These are phyloP conservation scores for Erysimum cheiri DNA, from an alignment of 441 rosid species.

Conservation along the genomic window DNA sequence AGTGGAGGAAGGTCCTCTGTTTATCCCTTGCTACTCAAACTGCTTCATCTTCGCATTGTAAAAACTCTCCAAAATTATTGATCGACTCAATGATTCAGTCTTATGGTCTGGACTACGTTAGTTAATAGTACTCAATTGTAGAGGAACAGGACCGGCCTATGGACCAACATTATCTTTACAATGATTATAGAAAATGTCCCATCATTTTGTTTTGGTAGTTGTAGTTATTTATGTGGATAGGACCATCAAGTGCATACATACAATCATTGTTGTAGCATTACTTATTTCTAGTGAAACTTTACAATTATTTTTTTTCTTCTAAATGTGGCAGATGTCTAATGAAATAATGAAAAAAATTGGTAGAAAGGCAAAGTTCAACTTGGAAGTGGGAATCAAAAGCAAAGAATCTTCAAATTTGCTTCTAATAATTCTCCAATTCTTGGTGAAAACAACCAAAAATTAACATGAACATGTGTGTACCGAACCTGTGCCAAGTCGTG, in stretches of 20 bases:
- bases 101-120: background rate
- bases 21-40: constrained; percentile 91
- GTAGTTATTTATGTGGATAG: constrained; percentile 37
- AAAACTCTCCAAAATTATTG: constrained; percentile 25
- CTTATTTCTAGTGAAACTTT: background rate
- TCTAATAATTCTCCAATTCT: too few species aligned
- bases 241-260: constrained; percentile 25
- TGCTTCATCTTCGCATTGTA: constrained; percentile 83
- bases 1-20: constrained; percentile 70
- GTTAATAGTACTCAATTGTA: background rate
- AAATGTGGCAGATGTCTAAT: background rate
- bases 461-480: too few species aligned
- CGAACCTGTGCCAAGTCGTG: background rate
- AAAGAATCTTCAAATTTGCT: too few species aligned
- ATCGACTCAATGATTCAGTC: background rate
- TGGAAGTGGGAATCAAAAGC: background rate
- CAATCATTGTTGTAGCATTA: constrained; percentile 32
- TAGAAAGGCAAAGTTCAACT: background rate
- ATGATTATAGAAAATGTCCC: constrained; percentile 10
- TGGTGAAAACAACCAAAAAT: too few species aligned
- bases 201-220: constrained; percentile 30
- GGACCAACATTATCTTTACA: background rate
- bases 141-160: background rate
- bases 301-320: background rate
- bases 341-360: background rate